Base-by-base conservation (phyloP, 345 rosid genomes). In the Nasturtium officinale region DNA sequence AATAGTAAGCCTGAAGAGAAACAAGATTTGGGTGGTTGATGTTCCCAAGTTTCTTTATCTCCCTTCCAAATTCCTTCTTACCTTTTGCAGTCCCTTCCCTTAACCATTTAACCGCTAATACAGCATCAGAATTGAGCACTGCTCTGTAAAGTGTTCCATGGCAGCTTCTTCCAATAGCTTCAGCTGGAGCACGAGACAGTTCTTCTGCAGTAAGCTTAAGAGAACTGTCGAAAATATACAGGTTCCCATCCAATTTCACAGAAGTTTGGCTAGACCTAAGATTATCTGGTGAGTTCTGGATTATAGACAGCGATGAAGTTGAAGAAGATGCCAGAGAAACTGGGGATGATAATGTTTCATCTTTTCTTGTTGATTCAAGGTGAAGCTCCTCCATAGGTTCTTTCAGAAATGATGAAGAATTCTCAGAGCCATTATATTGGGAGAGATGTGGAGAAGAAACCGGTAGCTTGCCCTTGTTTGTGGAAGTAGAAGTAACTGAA, bases 141-240 rank as follows among this genome's bases (percentile, higher is more conserved):
- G 95, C 98, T 77, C 82, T 86, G 77, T 86, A 92, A 55, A 87
- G 70, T 0, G 85, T 73, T 47, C 98, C 98, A 23, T 92, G 98
- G 72, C 96, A 92, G 57, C 98, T 92, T 74, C 85, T 88, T 71
- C 98, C 98, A 6, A 85, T 78, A 16, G 86, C 84, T 84, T 92
- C 96, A 40, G 96, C 96, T 7, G 91, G 98, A 69, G 98, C 98
- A 62, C 68, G 78, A 3, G 96, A 92, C 54, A 92, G 93, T 75
- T 88, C 93, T 76, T 88, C 91, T 21, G 95, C 85, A 30, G 96
- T 88, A 66, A 90, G 84, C 53, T 46, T 77, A 21, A 81, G 79
- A 58, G 96, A 84, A 61, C 79, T 80, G 33, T 88, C 90, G 56
- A 90, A 92, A 32, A 88, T 80, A 78, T 88, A 86, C 65, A 90